These are phyloP conservation scores for Chenopodium quinoa DNA, from an alignment of 148 eudicot species.

Conservation along the genomic window DNA sequence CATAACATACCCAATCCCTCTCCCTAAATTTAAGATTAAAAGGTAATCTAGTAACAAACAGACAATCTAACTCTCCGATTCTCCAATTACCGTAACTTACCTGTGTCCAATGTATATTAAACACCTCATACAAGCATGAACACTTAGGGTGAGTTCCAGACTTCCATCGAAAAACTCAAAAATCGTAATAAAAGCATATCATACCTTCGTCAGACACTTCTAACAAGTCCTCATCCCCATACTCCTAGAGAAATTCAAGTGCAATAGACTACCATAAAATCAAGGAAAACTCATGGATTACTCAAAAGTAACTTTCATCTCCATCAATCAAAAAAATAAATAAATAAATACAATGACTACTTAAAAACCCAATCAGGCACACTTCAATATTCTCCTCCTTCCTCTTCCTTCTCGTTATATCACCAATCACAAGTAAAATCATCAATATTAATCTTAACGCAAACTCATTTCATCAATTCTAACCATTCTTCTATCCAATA, in stretches of 20 bases:
- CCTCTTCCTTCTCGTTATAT: no score
- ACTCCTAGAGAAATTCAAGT: neutral
- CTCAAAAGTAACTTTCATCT: neutral
- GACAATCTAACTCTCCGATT: neutral
- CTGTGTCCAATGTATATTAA: neutral
- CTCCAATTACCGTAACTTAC: neutral
- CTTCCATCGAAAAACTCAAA: neutral
- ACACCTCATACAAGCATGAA: neutral
- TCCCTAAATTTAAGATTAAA: neutral
- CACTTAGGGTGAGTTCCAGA: neutral
- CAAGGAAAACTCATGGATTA: neutral
- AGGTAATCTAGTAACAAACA: neutral
- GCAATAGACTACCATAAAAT: neutral
- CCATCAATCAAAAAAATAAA: neutral
- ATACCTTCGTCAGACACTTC: neutral
- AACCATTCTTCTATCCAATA: neutral
- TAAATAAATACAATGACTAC: neutral
- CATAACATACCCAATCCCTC: neutral
- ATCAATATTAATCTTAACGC: no score
- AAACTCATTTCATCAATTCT: neutral
- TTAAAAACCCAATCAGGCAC: no score
- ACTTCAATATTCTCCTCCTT: no score
- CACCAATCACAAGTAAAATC: no score
- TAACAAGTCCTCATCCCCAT: neutral
- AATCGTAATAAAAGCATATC: neutral